phyloP scores from a whole-genome alignment of 148 eudicot species.

The Rhododendron kiyosumense region DNA sequence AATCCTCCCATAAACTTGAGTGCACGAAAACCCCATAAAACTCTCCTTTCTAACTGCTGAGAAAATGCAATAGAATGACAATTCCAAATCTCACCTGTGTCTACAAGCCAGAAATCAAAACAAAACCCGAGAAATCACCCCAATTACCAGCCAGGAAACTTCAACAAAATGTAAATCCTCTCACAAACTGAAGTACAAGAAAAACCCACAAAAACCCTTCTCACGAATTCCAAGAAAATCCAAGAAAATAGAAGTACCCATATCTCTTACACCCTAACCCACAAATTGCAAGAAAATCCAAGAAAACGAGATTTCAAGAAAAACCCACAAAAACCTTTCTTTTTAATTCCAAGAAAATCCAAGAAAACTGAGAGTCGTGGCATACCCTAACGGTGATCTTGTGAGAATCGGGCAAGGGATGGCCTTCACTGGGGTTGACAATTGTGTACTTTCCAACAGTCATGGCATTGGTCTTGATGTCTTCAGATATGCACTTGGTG shows the following conservation, averaged over 20 bases:
- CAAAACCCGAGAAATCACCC: not conserved
- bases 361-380: not conserved
- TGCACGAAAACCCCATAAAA: not conserved
- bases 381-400: conserved; percentile 71
- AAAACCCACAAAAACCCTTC: not conserved
- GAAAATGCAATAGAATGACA: no score
- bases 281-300: not conserved
- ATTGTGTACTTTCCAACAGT: conserved; percentile 78
- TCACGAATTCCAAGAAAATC: no score
- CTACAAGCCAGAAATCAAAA: not conserved
- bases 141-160: not conserved
- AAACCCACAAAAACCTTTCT: not conserved
- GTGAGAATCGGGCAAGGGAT: conserved; percentile 66
- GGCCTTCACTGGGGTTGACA: conserved; percentile 56
- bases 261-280: not conserved
- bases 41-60: no score
- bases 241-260: not conserved
- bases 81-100: no score
- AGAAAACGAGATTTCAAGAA: not conserved
- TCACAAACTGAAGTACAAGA: not conserved
- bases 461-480: conserved; percentile 74
- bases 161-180: not conserved
- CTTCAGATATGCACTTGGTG: conserved; percentile 90
- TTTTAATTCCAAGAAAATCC: not conserved
- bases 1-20: not conserved